Conservation (phyloP, 768 basidiomycete genomes). For the Boletus insuetus region DNA sequence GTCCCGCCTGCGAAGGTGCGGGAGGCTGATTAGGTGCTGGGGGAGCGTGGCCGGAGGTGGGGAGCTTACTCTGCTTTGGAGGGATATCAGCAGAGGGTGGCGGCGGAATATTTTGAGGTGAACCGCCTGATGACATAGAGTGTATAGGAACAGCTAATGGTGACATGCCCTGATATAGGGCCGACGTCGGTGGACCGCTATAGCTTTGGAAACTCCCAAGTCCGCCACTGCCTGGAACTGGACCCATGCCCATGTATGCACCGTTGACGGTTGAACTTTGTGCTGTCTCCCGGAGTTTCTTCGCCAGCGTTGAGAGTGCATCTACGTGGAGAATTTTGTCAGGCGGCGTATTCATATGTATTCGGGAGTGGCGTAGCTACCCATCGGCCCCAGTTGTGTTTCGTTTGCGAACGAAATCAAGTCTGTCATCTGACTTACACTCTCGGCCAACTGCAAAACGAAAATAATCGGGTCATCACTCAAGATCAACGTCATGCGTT, state of each 20-base stretch:
- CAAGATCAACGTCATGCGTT: neutral
- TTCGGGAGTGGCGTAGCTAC: conserved; percentile 44
- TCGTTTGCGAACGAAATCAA: conserved; percentile 65
- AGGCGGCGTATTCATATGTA: conserved; percentile 23
- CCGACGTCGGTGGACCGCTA: conserved; percentile 35
- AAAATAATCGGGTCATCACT: conserved; percentile 4
- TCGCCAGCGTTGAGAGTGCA: conserved; percentile 41
- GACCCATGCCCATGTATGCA: conserved; percentile 20
- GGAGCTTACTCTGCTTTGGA: conserved; percentile 63
- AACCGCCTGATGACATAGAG: conserved; percentile 38
- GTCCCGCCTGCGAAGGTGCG: conserved; percentile 40
- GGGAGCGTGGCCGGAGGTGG: conserved; percentile 42
- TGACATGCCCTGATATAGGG: conserved; percentile 45
- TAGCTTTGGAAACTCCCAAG: conserved; percentile 24
- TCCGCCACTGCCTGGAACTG: conserved; percentile 17
- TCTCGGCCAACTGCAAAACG: conserved; percentile 64
- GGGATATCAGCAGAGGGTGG: conserved; percentile 51
- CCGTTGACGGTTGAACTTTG: conserved; percentile 16
- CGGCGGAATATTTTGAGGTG: conserved; percentile 47
- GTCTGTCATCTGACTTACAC: conserved; percentile 77
- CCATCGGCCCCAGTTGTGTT: conserved; percentile 55
- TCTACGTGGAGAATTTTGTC: conserved; percentile 35
- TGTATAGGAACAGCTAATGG: conserved; percentile 46
- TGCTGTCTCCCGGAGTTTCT: conserved; percentile 36
- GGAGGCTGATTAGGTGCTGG: conserved; percentile 39